These are phyloP conservation scores for Aspergillus fructus DNA, from an alignment of 2,329 filamentous ascomycete species.

Conservation along the genomic window DNA sequence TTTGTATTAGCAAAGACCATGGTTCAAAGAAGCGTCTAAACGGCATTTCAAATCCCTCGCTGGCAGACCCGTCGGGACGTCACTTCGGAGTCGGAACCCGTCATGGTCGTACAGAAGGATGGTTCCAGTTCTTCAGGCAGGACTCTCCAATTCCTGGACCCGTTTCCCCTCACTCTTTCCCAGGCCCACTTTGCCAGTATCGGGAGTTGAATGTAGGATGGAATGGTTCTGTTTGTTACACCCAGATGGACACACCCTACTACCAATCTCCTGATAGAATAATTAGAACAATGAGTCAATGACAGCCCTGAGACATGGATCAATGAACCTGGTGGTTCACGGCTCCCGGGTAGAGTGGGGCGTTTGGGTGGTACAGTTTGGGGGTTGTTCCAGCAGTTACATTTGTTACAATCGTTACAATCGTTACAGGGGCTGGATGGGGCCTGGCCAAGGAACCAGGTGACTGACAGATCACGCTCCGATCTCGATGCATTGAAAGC, in stretches of 20 bases:
- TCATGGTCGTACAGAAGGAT: neutral
- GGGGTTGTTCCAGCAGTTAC: neutral
- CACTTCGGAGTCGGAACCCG: neutral
- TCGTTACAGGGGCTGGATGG: slow-evolving; percentile 10
- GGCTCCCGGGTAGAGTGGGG: slow-evolving; percentile 4
- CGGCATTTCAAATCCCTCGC: neutral
- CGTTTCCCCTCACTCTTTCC: neutral
- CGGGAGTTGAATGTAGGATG: neutral
- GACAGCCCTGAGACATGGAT: too few species aligned
- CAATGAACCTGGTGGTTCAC: neutral
- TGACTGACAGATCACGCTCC: slow-evolving; percentile 8
- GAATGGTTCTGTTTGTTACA: neutral
- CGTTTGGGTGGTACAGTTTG: slow-evolving; percentile 5
- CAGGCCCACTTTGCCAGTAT: neutral
- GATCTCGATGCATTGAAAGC: neutral
- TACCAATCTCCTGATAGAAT: neutral
- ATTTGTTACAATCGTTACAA: neutral
- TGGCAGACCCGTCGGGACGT: neutral
- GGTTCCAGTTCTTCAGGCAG: slow-evolving; percentile 18
- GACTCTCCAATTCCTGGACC: neutral
- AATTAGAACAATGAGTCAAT: too few species aligned
- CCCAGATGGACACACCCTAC: too few species aligned
- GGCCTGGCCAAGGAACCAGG: slow-evolving; percentile 6
- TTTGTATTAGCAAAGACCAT: neutral
- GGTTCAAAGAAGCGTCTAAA: neutral